phyloP scores from a whole-genome alignment of 495 filamentous ascomycete species.

The Aspergillus saccharolyticus region DNA sequence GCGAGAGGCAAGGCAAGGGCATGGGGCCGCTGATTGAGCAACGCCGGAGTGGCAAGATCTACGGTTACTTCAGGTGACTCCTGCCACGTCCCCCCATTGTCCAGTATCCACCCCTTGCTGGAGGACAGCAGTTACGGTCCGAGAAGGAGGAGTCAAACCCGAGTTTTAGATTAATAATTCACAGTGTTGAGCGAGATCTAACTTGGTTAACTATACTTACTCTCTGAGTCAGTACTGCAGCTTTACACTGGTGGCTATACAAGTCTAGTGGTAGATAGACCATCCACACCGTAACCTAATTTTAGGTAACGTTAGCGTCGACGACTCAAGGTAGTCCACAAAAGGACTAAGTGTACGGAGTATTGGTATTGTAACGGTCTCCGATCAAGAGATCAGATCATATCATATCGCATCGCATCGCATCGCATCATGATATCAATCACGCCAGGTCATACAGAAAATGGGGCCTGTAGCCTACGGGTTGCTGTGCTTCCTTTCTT shows the following conservation, averaged over 20 bases:
- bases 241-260: no score
- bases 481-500: no score
- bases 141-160: not conserved
- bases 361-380: not conserved
- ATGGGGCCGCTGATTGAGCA: not conserved
- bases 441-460: constrained; percentile 3
- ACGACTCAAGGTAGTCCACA: not conserved
- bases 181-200: no score
- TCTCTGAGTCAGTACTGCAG: no score
- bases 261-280: not conserved
- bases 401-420: constrained; percentile 3
- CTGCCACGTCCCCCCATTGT: not conserved
- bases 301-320: not conserved
- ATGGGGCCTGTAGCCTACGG: not conserved
- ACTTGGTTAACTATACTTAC: no score
- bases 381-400: not conserved
- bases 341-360: no score
- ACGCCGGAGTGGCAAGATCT: not conserved
- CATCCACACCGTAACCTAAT: not conserved
- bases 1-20: not conserved
- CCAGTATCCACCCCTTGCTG: not conserved
- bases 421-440: constrained; percentile 10
- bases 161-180: not conserved
- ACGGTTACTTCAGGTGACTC: not conserved
- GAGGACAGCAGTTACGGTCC: not conserved